A percentile compares a stretch with the other conserved stretches of the same genome.
Conservation (phyloP, 2,329 filamentous ascomycete genomes). For the Fusarium pseudocircinatum region DNA sequence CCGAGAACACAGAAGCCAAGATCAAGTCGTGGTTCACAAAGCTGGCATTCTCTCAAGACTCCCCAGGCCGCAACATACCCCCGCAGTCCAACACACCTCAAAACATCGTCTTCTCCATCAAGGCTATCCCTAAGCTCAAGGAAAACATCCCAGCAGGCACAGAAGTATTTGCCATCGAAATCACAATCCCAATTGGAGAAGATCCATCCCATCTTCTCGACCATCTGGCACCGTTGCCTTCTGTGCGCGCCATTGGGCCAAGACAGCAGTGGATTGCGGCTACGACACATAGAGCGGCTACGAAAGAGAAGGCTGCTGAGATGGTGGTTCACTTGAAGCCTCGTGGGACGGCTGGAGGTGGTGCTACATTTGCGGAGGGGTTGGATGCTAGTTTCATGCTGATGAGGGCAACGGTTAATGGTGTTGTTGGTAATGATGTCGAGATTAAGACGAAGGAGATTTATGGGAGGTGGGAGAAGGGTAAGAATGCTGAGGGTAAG, state of each 20-base stretch:
- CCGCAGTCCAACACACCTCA: background rate
- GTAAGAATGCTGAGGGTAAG: background rate
- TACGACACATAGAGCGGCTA: background rate
- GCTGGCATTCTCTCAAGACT: background rate
- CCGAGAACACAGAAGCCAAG: background rate
- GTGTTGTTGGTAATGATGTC: background rate
- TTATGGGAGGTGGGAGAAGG: background rate
- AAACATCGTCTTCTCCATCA: background rate
- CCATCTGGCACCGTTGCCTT: rapidly evolving
- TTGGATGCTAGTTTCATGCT: background rate
- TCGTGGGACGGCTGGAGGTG: background rate
- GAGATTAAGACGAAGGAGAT: background rate
- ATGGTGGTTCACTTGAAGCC: background rate
- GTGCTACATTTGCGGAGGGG: background rate
- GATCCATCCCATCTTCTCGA: background rate
- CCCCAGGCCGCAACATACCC: background rate
- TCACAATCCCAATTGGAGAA: background rate
- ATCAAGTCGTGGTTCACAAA: background rate
- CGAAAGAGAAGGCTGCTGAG: background rate
- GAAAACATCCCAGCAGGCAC: background rate
- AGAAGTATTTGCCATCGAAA: background rate
- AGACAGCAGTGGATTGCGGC: background rate
- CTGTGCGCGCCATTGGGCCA: background rate
- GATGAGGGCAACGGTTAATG: background rate
- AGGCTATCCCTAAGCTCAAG: rapidly evolving